Base-by-base conservation (phyloP, 306 rosid genomes). In the Trifolium pratense region DNA sequence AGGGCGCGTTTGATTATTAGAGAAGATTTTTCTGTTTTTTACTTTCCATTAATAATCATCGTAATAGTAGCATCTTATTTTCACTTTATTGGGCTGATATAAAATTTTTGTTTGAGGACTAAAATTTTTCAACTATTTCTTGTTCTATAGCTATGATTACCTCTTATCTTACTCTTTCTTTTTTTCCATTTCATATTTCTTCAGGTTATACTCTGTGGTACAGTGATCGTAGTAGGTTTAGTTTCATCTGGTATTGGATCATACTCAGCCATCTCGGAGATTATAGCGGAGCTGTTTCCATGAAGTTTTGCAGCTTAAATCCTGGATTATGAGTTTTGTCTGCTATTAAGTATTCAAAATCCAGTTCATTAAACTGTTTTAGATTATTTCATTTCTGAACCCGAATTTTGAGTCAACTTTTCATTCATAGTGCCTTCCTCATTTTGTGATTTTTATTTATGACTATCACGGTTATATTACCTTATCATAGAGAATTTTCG, bases 221-320 rank as follows among this genome's bases (percentile, higher is more conserved):
- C 83, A 65, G 76, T 93, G 10, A 87, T 93, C 9, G 20, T 20
- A 43, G 87, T 89, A 70, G 98, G 97, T 4, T 29, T 74, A 1
- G 21, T 87, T 9, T 81, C 87, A n/a, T 75, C 86, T 8, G 71
- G 11, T 15, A 37, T 87, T 6, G 98, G 98, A 66, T 80, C 98
- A 4, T 92, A 80, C 57, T 84, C 98, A 29, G 85, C 98, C 6
- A 5, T 90, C 11, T 21, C 77, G 1, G 83, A 83, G 83, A 92
- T 92, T 18, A 51, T 88, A 46, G 68, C 73, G 62, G 67, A 36
- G 62, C 69, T 92, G 87, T 59, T 43, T 3, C 69, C 73, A 66
- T 92, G 84, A 92, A 64, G 52, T 67, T 18, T 67, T 71, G 17
- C 6, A 0, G 26, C 73, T 11, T 8, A 23, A 75, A 26, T 36